Percentiles rank a stretch among this genome's conserved stretches.
These are phyloP conservation scores for Cyclocybe cylindracea DNA, from an alignment of 768 basidiomycete species.

Conservation along the genomic window DNA sequence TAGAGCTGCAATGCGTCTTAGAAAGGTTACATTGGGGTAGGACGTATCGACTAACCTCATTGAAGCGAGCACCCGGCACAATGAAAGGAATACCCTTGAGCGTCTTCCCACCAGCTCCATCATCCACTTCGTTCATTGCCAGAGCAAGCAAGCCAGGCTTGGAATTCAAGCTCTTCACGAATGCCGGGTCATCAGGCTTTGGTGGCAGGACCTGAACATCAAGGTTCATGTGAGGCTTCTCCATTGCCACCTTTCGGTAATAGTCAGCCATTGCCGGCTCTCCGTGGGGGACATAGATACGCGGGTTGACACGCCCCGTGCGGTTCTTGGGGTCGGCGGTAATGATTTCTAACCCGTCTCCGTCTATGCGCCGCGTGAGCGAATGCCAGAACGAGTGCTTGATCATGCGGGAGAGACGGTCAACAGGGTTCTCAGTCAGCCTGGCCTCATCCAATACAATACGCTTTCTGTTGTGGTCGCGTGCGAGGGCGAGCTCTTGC, in stretches of 20 bases:
- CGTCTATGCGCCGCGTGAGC: constrained; percentile 94
- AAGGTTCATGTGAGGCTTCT: constrained; percentile 92
- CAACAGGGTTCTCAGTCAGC: constrained; percentile 95
- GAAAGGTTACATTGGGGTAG: constrained; percentile 2
- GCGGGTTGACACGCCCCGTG: constrained; percentile 83
- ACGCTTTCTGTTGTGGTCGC: constrained; percentile 92
- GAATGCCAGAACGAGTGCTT: constrained; percentile 98
- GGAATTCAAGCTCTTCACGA: constrained; percentile 90
- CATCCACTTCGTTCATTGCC: constrained; percentile 92
- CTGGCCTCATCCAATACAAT: constrained; percentile 99
- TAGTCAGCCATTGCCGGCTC: constrained; percentile 96
- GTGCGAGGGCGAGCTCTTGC: constrained; percentile 96
- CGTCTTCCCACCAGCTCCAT: constrained; percentile 74
- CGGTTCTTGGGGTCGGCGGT: constrained; percentile 98
- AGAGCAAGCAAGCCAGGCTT: constrained; percentile 94
- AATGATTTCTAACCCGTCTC: constrained; percentile 95
- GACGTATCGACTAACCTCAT: constrained; percentile 61
- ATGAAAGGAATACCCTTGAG: constrained; percentile 96
- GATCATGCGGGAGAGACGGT: constrained; percentile 96
- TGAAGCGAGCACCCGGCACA: constrained; percentile 94
- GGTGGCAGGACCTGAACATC: constrained; percentile 89
- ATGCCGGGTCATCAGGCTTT: constrained; percentile 83
- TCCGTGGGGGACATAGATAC: constrained; percentile 93
- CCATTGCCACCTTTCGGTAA: constrained; percentile 85
- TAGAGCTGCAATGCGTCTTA: constrained; percentile 57